Evolutionary conservation across 2,329 filamentous ascomycete species (phyloP).

Genomic region (Plenodomus lindquistii): DNA sequence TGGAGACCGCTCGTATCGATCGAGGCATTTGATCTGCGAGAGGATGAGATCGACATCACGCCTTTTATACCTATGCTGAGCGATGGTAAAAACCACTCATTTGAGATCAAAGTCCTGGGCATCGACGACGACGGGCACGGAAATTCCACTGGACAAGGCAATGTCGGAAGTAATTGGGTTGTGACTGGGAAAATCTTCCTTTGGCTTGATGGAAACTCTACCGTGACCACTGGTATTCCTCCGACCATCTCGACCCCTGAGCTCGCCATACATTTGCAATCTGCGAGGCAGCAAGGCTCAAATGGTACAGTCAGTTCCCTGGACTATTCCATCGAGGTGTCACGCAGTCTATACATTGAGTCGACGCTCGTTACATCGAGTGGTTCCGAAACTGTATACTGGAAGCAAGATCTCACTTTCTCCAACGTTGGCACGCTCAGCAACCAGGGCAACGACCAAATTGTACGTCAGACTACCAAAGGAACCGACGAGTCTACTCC

Average conservation of each 20-base stretch:
- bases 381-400: constrained; percentile 50
- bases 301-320: constrained; percentile 64
- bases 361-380: constrained; percentile 57
- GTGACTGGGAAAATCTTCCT: constrained; percentile 79
- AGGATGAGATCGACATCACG: constrained; percentile 82
- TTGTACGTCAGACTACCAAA: constrained; percentile 55
- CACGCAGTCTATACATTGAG: constrained; percentile 58
- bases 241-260: constrained; percentile 42
- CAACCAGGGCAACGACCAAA: constrained; percentile 60
- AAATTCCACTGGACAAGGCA: constrained; percentile 55
- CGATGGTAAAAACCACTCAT: constrained; percentile 66
- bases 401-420: constrained; percentile 63
- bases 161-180: constrained; percentile 71
- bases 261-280: constrained; percentile 58
- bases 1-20: constrained; percentile 79
- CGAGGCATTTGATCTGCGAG: constrained; percentile 76
- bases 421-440: constrained; percentile 60
- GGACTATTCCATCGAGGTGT: constrained; percentile 60
- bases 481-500: constrained; percentile 50
- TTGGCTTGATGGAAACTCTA: constrained; percentile 63
- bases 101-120: constrained; percentile 69
- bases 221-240: constrained; percentile 56
- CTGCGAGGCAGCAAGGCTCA: constrained; percentile 49
- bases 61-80: constrained; percentile 73
- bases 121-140: constrained; percentile 61